Evolutionary conservation across 345 rosid species (phyloP), one percentile per base, ranked within the genome.

Genomic region (Eucalyptus melliodora): DNA sequence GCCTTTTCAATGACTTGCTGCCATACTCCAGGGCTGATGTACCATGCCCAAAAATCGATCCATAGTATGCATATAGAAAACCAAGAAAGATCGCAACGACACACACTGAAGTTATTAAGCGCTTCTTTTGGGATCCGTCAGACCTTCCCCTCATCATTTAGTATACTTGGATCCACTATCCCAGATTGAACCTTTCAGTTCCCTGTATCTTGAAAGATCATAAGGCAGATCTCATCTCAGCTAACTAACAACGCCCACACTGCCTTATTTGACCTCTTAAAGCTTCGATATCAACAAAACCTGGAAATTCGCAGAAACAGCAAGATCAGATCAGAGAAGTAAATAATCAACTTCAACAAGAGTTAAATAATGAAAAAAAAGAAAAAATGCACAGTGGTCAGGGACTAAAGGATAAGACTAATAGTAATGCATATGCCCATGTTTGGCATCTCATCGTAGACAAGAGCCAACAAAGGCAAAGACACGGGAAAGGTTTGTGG

Each of bases 41-140:
- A 87, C 96, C 95, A 42, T 87, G 93, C 89, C 91, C 96, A 92
- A 95, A 94, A 80, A 94, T 86, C 47, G 96, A 96, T 91, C 93
- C 99, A 91, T 91, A 93, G 90, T 96, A 96, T 81, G 93, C 94
- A 92, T 94, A 98, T 56, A 97, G 88, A 90, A 96, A 97, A 50
- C 95, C 96, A 86, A 96, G 92, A 92, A 97, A 92, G 86, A 96
- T 44, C 23, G 94, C 94, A 62, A 94, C 91, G 24, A 92, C 88
- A 91, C 96, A 93, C 67, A 95, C 83, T 3, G 93, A 92, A 88
- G 95, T 94, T 89, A 96, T 91, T 26, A 98, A 88, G 86, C 96
- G 95, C 95, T 95, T 97, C 97, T 96, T 98, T 90, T 95, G 98
- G 90, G 94, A 94, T 90, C 95, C 98, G 87, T 97, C 99, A 85